Evolutionary conservation across 2,329 filamentous ascomycete species (phyloP).

Genomic region (Hymenotorrendiella dingleyae): DNA sequence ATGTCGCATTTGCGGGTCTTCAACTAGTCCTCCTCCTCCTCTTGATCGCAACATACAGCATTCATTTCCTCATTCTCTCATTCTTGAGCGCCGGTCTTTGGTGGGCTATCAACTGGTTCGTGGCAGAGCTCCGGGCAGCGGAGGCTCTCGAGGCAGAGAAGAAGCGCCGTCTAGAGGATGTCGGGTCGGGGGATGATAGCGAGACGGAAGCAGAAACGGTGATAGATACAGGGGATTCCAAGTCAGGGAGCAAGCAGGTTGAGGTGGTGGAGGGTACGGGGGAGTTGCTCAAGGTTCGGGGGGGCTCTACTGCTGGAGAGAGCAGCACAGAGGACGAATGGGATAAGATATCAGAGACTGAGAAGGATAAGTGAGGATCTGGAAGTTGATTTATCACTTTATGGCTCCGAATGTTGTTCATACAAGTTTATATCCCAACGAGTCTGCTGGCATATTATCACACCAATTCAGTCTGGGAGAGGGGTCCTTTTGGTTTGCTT

Average conservation of each 20-base stretch:
- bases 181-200: constrained; percentile 29
- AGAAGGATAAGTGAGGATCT: constrained; percentile 47
- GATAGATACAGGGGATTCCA: constrained; percentile 33
- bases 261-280: constrained; percentile 23
- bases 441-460: too few species aligned
- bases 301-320: constrained; percentile 44
- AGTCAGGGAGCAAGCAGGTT: constrained; percentile 25
- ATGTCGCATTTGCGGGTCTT: constrained; percentile 79
- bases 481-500: background rate
- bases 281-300: constrained; percentile 21
- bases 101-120: constrained; percentile 98
- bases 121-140: constrained; percentile 51
- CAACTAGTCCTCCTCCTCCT: constrained; percentile 73
- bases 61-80: constrained; percentile 84
- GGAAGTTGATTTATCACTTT: too few species aligned
- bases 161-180: constrained; percentile 22
- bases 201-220: constrained; percentile 47
- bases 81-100: constrained; percentile 75
- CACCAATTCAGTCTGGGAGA: too few species aligned
- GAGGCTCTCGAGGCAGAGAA: constrained; percentile 40
- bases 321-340: constrained; percentile 93
- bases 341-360: constrained; percentile 83
- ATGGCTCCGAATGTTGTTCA: too few species aligned
- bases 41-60: constrained; percentile 73
- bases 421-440: background rate